Conservation (phyloP, 192 early-diverging fungal species). For the Paraglomus brasilianum region DNA sequence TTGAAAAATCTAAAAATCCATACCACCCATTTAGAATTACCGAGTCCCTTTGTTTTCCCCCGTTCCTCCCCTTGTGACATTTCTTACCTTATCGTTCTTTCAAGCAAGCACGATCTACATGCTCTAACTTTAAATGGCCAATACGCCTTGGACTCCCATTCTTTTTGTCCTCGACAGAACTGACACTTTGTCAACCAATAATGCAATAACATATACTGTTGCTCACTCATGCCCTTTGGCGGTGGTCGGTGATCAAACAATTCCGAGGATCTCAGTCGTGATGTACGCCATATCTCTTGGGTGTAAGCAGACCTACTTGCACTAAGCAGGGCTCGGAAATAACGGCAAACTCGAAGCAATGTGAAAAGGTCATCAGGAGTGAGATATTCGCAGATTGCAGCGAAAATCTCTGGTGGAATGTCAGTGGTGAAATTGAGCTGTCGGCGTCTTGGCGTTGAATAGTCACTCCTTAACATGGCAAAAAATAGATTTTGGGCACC, state of each 20-base stretch:
- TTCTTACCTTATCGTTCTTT: neutral
- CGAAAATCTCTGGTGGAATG: conserved; percentile 6
- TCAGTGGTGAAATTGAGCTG: too few relatives aligned
- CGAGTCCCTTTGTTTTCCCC: neutral
- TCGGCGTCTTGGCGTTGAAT: too few relatives aligned
- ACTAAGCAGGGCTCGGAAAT: neutral
- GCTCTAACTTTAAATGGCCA: conserved; percentile 1
- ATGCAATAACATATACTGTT: neutral
- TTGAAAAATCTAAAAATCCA: neutral
- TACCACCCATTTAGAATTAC: too few relatives aligned
- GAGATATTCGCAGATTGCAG: neutral
- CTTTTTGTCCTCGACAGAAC: neutral
- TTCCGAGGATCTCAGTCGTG: neutral
- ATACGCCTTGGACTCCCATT: conserved; percentile 5
- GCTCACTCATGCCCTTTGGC: conserved; percentile 6
- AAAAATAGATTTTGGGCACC: too few relatives aligned
- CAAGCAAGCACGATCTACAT: neutral
- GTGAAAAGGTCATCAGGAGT: neutral
- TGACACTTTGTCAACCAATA: conserved; percentile 15
- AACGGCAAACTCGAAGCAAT: conserved; percentile 1
- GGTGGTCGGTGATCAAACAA: neutral
- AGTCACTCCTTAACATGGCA: too few relatives aligned
- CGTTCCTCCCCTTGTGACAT: too few relatives aligned
- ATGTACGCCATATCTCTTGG: conserved; percentile 15
- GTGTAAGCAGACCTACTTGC: neutral